Evolutionary conservation across 75 land plant species (phyloP).

Genomic region (Pinus albicaulis): DNA sequence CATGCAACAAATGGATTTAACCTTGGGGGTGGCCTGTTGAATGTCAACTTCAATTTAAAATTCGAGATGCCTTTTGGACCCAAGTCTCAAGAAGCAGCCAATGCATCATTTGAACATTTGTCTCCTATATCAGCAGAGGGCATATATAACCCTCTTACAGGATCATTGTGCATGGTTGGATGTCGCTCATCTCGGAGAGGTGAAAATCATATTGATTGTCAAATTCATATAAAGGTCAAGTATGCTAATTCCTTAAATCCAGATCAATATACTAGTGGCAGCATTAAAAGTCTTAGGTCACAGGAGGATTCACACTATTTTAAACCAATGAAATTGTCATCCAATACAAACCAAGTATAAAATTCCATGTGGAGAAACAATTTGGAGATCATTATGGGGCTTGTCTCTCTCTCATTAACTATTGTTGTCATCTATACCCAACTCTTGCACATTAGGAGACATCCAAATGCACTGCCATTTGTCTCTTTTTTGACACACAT

Average conservation of each 20-base stretch:
- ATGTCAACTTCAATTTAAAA: slow-evolving; percentile 51
- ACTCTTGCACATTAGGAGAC: slow-evolving; percentile 55
- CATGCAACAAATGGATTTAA: too few species aligned
- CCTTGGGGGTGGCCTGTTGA: slow-evolving; percentile 11
- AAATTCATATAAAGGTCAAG: slow-evolving; percentile 42
- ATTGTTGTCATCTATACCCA: slow-evolving; percentile 64
- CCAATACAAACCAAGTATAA: slow-evolving; percentile 36
- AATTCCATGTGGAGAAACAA: slow-evolving; percentile 65
- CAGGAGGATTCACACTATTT: slow-evolving; percentile 54
- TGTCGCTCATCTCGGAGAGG: slow-evolving; percentile 29
- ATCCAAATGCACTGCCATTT: slow-evolving; percentile 56
- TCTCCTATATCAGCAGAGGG: slow-evolving; percentile 57
- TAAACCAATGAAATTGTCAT: slow-evolving; percentile 45
- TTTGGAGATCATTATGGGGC: slow-evolving; percentile 67
- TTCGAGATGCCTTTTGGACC: neutral
- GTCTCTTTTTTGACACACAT: slow-evolving; percentile 60
- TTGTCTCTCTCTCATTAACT: slow-evolving; percentile 57
- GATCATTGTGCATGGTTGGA: slow-evolving; percentile 70
- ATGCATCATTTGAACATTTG: neutral
- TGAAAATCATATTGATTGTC: slow-evolving; percentile 48
- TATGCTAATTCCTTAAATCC: slow-evolving; percentile 38
- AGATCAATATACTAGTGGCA: slow-evolving; percentile 59
- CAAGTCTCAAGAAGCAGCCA: neutral
- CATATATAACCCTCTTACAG: slow-evolving; percentile 47
- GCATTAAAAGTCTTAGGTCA: slow-evolving; percentile 51